Evolutionary conservation across 805 yeast species (phyloP).

Genomic region (Zygosaccharomyces lentus): DNA sequence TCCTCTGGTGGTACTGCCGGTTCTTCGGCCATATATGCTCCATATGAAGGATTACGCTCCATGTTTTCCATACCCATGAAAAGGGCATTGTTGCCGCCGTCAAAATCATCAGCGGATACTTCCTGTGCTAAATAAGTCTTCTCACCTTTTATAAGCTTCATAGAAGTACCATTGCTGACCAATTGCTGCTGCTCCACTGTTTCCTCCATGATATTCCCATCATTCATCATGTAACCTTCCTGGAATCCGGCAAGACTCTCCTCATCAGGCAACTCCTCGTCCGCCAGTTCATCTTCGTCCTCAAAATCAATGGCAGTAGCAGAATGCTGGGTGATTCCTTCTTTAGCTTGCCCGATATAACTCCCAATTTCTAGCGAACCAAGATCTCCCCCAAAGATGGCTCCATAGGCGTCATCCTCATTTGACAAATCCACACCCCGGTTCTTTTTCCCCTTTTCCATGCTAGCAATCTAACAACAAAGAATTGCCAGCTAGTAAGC

Average conservation of each 20-base stretch:
- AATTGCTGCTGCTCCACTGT: constrained; percentile 12
- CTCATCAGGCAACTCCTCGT: constrained; percentile 56
- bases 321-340: constrained; percentile 61
- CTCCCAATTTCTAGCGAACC: constrained; percentile 35
- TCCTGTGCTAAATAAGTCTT: constrained; percentile 20
- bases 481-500: constrained; percentile 2
- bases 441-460: constrained; percentile 9
- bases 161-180: constrained; percentile 14
- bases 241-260: constrained; percentile 9
- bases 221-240: constrained; percentile 1
- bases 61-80: constrained; percentile 32
- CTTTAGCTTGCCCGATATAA: constrained; percentile 34
- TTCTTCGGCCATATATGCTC: constrained; percentile 18
- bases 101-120: constrained; percentile 13
- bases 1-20: constrained; percentile 15
- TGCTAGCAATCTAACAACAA: constrained; percentile 1
- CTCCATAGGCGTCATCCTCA: constrained; percentile 39
- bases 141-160: constrained; percentile 11
- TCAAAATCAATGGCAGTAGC: constrained; percentile 93
- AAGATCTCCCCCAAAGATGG: constrained; percentile 37
- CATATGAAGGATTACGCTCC: constrained; percentile 22
- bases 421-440: constrained; percentile 26
- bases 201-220: constrained; percentile 9
- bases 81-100: constrained; percentile 30
- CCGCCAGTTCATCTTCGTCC: constrained; percentile 92